These are phyloP conservation scores for Lepidium sativum DNA, from an alignment of 345 rosid species.

Conservation along the genomic window DNA sequence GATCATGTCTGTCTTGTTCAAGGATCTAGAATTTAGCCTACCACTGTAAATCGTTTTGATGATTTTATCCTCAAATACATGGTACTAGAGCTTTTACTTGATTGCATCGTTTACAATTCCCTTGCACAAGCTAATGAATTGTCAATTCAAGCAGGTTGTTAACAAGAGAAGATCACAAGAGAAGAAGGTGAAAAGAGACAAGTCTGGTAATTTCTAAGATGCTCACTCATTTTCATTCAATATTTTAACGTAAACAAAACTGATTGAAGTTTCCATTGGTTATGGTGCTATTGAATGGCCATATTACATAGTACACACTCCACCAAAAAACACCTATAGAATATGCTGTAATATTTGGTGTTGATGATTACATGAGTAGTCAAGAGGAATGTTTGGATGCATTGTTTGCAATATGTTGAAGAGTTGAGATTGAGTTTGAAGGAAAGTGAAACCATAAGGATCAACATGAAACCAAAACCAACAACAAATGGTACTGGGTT, in stretches of 20 bases:
- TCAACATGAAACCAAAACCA: too few relatives aligned
- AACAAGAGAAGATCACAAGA: slow-evolving; percentile 62
- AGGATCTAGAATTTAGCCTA: slow-evolving; percentile 75
- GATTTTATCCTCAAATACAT: slow-evolving; percentile 87
- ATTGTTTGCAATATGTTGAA: too few relatives aligned
- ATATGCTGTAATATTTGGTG: neutral
- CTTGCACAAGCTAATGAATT: too few relatives aligned
- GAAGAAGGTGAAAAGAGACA: slow-evolving; percentile 55
- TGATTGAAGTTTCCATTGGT: neutral
- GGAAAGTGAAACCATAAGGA: too few relatives aligned
- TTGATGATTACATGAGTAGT: too few relatives aligned
- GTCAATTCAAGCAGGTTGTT: too few relatives aligned
- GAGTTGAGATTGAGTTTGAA: too few relatives aligned
- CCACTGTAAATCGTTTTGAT: slow-evolving; percentile 82
- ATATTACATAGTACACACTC: slow-evolving; percentile 1
- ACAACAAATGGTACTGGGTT: too few relatives aligned
- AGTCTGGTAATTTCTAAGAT: slow-evolving; percentile 44
- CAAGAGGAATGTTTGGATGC: too few relatives aligned
- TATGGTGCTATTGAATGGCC: neutral
- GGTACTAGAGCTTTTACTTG: too few relatives aligned
- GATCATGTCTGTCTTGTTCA: slow-evolving; percentile 75
- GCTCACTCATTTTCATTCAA: neutral
- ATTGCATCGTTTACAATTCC: too few relatives aligned
- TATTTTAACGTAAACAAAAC: neutral
- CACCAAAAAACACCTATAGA: neutral